Conservation (phyloP, 1,139 yeast species). For the Magnusiomyces suaveolens region DNA sequence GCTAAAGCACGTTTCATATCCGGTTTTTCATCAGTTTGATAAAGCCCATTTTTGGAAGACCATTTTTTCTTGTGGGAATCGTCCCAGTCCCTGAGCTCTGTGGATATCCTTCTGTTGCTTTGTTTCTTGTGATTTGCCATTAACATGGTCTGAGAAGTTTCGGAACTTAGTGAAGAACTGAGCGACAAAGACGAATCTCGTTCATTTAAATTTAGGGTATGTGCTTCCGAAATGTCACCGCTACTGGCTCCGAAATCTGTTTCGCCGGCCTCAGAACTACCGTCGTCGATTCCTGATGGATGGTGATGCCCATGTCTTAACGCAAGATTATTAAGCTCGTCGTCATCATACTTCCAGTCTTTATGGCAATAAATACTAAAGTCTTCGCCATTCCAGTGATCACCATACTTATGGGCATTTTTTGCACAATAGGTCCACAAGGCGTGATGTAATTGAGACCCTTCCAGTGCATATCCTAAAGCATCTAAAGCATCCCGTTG, state of each 20-base stretch:
- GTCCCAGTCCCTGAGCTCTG: not conserved
- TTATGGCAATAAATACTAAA: slow-evolving; percentile 64
- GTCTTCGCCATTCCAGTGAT: slow-evolving; percentile 81
- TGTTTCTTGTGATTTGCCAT: not conserved
- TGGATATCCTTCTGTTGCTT: not conserved
- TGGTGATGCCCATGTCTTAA: not conserved
- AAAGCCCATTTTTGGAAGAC: not conserved
- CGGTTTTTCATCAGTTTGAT: not conserved
- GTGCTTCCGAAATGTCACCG: not conserved
- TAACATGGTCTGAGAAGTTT: not conserved
- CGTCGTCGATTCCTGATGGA: not conserved
- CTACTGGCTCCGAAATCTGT: not conserved
- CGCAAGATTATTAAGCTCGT: not conserved
- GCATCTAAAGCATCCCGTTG: slow-evolving; percentile 79
- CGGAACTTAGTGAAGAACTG: not conserved
- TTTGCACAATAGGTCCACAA: slow-evolving; percentile 70
- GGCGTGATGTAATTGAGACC: slow-evolving; percentile 56
- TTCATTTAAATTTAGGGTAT: not conserved
- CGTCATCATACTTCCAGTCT: slow-evolving; percentile 13
- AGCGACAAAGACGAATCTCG: not conserved
- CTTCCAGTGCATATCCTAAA: slow-evolving; percentile 62
- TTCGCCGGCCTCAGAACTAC: not conserved
- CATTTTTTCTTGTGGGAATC: not conserved
- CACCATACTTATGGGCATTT: slow-evolving; percentile 72
- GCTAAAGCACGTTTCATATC: slow-evolving; percentile 43